phyloP scores from a whole-genome alignment of 768 basidiomycete species.

The Fomitopsis serialis region DNA sequence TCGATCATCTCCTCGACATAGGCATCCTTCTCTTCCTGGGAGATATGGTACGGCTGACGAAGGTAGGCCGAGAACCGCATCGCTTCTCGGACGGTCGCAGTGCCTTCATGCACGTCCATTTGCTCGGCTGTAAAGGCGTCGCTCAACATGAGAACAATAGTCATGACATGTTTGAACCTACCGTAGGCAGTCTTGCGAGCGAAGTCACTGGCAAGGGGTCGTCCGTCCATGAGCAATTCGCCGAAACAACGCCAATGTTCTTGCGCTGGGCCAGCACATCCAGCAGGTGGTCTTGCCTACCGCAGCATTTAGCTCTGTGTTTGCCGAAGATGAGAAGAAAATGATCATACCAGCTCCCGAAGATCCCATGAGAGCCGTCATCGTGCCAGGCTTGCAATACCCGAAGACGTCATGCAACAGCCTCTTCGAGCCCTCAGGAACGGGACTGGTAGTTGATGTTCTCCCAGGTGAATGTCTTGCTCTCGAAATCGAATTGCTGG shows the following conservation, averaged over 20 bases:
- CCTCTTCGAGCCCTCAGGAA: conserved; percentile 53
- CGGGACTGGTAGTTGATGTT: conserved; percentile 72
- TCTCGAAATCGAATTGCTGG: conserved; percentile 12
- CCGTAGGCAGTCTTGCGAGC: conserved; percentile 75
- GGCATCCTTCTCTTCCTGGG: conserved; percentile 67
- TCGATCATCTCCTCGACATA: conserved; percentile 84
- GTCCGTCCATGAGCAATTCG: conserved; percentile 61
- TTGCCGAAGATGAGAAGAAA: not conserved
- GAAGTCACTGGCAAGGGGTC: conserved; percentile 52
- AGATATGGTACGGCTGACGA: conserved; percentile 64
- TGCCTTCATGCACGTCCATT: conserved; percentile 81
- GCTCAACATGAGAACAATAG: conserved; percentile 17
- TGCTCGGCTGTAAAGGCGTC: conserved; percentile 53
- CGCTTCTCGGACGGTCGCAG: conserved; percentile 79
- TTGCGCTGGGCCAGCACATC: conserved; percentile 72
- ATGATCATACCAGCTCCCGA: conserved; percentile 68
- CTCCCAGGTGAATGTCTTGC: conserved; percentile 80
- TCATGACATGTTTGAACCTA: conserved; percentile 26
- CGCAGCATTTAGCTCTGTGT: not conserved
- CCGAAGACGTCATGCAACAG: conserved; percentile 75
- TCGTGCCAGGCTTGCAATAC: conserved; percentile 80
- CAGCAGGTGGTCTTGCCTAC: conserved; percentile 72
- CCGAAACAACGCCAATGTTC: conserved; percentile 64
- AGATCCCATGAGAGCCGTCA: conserved; percentile 87
- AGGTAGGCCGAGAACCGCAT: conserved; percentile 83